Evolutionary conservation across 129 eudicot species (phyloP), one percentile per base, ranked within the genome.

Genomic region (Solidago caesia): DNA sequence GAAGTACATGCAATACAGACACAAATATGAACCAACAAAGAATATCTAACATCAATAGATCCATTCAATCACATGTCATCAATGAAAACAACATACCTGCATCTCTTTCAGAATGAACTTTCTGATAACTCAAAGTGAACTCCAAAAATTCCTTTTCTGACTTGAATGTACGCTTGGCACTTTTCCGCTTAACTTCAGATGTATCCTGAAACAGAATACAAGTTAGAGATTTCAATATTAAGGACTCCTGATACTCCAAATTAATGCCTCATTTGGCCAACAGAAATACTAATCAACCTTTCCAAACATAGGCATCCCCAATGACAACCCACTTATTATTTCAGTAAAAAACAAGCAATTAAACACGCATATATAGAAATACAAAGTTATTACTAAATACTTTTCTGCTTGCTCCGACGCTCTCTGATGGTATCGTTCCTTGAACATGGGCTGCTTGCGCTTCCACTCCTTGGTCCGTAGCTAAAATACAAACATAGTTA

Each of bases 91-190:
- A 80, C 69, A 46, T 58, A 93, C 98, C 98, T 56, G 98, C 77
- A 83, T 93, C 93, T 78, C 98, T 87, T 78, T 93, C 98, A 41
- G 88, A 79, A 58, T 88, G 82, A 79, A 90, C 91, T 83, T 93
- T 96, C 74, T 93, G 96, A 85, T 90, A 93, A 59, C 88, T 90
- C 77, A 93, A 46, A 63, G 97, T 90, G 84, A 93, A 93, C 89
- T 90, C 98, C 80, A 93, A 78, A 72, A 86, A 90, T 80, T 93
- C 98, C 82, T 84, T 88, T 72, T 93, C 98, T n/a, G 98, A 62
- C 85, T 86, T 93, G 56, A 86, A 83, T 75, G 91, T 80, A 21
- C 92, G 97, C 74, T 89, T 93, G 64, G 87, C 69, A 78, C 74
- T 93, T 82, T 93, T 93, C 70, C 88, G 96, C 81, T 93, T 93